Percentiles rank a stretch among this genome's conserved stretches.
Evolutionary conservation across 306 rosid genomes (phyloP).

Genomic region (cucumber (Cucumis sativus)): DNA sequence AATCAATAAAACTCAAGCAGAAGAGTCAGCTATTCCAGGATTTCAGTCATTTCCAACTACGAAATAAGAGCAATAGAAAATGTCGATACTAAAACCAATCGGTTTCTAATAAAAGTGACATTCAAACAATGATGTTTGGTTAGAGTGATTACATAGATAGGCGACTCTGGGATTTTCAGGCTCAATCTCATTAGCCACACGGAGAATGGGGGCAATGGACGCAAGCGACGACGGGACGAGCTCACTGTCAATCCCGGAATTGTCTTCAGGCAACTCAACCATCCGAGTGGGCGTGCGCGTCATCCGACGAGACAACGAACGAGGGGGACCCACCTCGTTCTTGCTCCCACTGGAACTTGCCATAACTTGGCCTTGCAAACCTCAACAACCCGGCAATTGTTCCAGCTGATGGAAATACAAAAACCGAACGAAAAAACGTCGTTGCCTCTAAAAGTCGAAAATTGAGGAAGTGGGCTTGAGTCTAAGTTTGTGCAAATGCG

Average conservation of each 20-base stretch:
- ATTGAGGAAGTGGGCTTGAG: not conserved
- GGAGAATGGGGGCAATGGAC: constrained; percentile 58
- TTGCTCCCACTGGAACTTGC: constrained; percentile 82
- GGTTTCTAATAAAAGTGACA: not conserved
- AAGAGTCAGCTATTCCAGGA: not conserved
- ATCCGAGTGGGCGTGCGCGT: constrained; percentile 32
- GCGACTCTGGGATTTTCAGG: constrained; percentile 65
- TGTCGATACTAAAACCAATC: not conserved
- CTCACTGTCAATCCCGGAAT: constrained; percentile 35
- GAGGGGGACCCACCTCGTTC: constrained; percentile 24
- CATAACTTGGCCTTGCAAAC: constrained; percentile 20
- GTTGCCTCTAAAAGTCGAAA: constrained; percentile 10
- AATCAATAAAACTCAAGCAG: not conserved
- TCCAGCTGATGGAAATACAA: constrained; percentile 8
- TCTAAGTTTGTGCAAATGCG: constrained; percentile 17
- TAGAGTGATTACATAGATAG: constrained; percentile 60
- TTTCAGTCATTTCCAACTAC: not conserved
- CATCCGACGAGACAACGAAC: constrained; percentile 35
- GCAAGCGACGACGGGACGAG: constrained; percentile 66
- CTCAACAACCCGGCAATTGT: not conserved
- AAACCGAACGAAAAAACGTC: not conserved
- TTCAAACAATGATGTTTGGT: not conserved
- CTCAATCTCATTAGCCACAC: constrained; percentile 82
- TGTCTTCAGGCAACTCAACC: constrained; percentile 45
- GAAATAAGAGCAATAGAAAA: not conserved